Evolutionary conservation across 208 protist genomes (phyloP), one percentile per base, ranked within the genome.

Genomic region (Leishmania gerbilli): DNA sequence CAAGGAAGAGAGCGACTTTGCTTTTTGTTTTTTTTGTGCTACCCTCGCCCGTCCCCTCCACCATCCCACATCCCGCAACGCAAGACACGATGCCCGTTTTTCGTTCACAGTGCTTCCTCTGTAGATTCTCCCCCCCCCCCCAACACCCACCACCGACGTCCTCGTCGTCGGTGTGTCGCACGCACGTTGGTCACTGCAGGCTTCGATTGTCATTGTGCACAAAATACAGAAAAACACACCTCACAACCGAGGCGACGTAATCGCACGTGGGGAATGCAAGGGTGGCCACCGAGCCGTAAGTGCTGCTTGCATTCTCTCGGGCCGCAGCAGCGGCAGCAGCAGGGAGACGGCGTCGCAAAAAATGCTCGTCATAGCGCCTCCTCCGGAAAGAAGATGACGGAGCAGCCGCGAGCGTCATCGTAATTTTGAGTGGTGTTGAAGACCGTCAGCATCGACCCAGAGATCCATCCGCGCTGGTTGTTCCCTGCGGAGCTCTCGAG

Each of bases 351-450:
- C 40, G 7, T 21, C 24, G 45, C 9, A 31, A 3, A 3, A 13
- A 40, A 17, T 3, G 42, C 4, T 8, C 27, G 24, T 74, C 40
- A 74, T 6, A 55, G n/a, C 15, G 9, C 15, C 49, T 79, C 40
- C 8, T 82, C 55, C 1, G 89, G 89, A 47, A 91, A 91, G 79
- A 96, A 96, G 34, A 87, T 53, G 0, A 94, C 92, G 55, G 84
- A 88, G 85, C 92, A 96, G 0, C 91, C 92, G 42, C 85, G 77
- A 40, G 84, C 87, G 78, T 96, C 92, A 13, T 88, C 79, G 76
- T 89, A 91, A 56, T 77, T 80, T 24, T 86, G 82, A 7, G 84
- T 87, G 6, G 79, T 69, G 27, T 82, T 84, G 77, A 96, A 94
- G 34, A 91, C 79, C 2, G 92, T 94, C 40, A 92, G 74, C 49